phyloP scores from a whole-genome alignment of 345 rosid genomes.

The Moricandia moricandioides region DNA sequence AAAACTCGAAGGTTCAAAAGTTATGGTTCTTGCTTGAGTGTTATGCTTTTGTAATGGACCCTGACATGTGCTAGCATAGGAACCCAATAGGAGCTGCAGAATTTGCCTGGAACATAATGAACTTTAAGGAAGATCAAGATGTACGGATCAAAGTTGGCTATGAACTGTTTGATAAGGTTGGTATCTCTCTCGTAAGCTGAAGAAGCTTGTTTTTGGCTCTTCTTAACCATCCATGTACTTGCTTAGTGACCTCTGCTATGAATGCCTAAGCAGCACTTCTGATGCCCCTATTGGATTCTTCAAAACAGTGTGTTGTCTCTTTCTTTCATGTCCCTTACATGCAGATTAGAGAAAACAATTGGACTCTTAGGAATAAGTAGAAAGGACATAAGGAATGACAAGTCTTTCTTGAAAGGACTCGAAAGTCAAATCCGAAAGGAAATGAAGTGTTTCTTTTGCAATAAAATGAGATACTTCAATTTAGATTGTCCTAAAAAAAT shows the following conservation, averaged over 20 bases:
- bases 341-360: slow-evolving; percentile 89
- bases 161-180: slow-evolving; percentile 65
- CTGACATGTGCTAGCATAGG: slow-evolving; percentile 46
- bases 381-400: no score
- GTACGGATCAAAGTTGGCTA: slow-evolving; percentile 78
- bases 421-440: no score
- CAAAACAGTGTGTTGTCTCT: not conserved
- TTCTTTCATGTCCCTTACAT: slow-evolving; percentile 69
- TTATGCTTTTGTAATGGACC: not conserved
- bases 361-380: slow-evolving; percentile 52
- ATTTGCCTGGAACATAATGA: slow-evolving; percentile 62
- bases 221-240: not conserved
- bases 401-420: no score
- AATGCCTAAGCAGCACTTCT: not conserved
- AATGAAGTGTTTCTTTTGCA: no score
- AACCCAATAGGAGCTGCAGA: slow-evolving; percentile 81
- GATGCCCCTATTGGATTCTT: no score
- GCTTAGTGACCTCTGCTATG: not conserved
- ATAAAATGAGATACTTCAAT: no score
- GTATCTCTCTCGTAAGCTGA: slow-evolving; percentile 28
- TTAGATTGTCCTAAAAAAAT: no score
- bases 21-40: slow-evolving; percentile 35
- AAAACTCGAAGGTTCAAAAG: no score
- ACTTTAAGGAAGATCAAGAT: slow-evolving; percentile 79
- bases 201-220: not conserved